Evolutionary conservation across 768 basidiomycete species (phyloP).

Genomic region (Stropharia rugosoannulata): DNA sequence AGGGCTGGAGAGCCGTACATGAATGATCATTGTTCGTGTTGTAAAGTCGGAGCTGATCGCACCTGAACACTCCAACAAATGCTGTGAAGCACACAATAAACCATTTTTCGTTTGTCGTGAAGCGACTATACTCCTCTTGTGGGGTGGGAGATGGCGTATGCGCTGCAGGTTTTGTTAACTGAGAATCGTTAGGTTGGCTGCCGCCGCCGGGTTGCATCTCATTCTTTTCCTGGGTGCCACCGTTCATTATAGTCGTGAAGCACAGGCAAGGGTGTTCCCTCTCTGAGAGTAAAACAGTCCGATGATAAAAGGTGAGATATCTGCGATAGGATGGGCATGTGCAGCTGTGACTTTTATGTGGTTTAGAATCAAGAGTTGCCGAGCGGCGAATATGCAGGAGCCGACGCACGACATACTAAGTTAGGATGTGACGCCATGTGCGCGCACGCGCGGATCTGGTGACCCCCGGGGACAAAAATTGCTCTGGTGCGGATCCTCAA

Average conservation of each 20-base stretch:
- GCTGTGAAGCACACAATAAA: slow-evolving; percentile 59
- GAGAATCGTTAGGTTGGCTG: not conserved
- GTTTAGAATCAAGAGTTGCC: too few species aligned
- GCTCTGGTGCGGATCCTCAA: too few species aligned
- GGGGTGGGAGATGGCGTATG: not conserved
- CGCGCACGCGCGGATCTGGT: too few species aligned
- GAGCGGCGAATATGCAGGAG: too few species aligned
- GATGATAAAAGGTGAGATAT: too few species aligned
- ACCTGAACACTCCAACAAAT: slow-evolving; percentile 67
- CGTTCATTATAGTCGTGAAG: not conserved
- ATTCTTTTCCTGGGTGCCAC: not conserved
- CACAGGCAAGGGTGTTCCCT: too few species aligned
- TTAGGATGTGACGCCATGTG: too few species aligned
- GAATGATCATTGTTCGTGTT: not conserved
- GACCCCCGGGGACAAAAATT: too few species aligned
- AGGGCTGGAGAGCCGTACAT: slow-evolving; percentile 38
- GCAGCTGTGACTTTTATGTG: too few species aligned
- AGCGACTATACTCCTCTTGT: slow-evolving; percentile 39
- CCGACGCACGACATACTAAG: too few species aligned
- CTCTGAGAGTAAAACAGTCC: too few species aligned
- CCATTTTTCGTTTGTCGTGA: slow-evolving; percentile 62
- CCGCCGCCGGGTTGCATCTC: not conserved
- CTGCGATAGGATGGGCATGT: too few species aligned
- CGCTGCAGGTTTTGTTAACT: not conserved
- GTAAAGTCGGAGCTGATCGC: not conserved